Evolutionary conservation across 2,329 filamentous ascomycete genomes (phyloP).

Genomic region (Xylaria multiplex): DNA sequence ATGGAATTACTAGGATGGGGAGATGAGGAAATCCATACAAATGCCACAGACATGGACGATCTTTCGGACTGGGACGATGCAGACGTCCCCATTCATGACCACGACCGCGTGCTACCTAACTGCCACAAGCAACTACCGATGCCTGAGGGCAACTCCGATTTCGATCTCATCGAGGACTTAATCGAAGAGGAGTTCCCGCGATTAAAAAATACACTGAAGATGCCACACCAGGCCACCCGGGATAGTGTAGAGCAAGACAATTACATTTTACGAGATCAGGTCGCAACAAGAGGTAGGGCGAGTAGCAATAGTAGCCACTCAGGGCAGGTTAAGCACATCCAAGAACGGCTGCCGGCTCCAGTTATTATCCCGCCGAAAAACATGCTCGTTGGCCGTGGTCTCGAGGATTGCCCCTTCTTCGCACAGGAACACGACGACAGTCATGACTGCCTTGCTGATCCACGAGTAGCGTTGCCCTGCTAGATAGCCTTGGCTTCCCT

Average conservation of each 20-base stretch:
- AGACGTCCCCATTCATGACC: constrained; percentile 26
- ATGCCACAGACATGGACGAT: neutral
- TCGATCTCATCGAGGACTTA: constrained; percentile 39
- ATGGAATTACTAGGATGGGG: neutral
- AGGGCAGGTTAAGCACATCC: too few relatives aligned
- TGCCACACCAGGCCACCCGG: neutral
- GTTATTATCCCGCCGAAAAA: constrained; percentile 41
- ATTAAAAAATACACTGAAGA: constrained; percentile 16
- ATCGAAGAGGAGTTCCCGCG: constrained; percentile 42
- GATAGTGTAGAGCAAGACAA: neutral
- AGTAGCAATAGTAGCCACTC: neutral
- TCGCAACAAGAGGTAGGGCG: neutral
- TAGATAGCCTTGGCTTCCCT: neutral
- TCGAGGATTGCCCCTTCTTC: constrained; percentile 3
- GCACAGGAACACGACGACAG: neutral
- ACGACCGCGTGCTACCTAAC: neutral
- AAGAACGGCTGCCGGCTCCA: constrained; percentile 21
- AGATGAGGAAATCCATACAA: neutral
- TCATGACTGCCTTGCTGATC: neutral
- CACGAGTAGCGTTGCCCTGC: neutral
- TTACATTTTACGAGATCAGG: neutral
- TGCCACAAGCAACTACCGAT: neutral
- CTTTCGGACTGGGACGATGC: constrained; percentile 40
- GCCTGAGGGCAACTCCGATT: constrained; percentile 24
- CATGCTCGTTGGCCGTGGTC: constrained; percentile 34